Evolutionary conservation across 495 filamentous ascomycete genomes (phyloP).

Genomic region (Neurospora sp.): DNA sequence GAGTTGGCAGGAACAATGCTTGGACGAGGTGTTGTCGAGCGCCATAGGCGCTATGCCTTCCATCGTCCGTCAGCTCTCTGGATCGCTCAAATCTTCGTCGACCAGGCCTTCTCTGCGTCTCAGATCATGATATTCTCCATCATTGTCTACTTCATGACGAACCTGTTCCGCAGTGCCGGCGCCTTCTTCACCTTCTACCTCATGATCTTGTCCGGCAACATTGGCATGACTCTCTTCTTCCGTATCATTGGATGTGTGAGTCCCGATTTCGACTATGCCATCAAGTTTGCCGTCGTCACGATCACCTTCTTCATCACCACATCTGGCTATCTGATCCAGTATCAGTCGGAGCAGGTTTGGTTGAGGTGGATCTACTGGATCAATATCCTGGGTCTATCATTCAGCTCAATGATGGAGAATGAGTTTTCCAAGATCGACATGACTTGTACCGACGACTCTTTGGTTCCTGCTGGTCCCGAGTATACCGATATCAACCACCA

Average conservation of each 20-base stretch:
- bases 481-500: constrained; percentile 60
- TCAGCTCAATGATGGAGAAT: constrained; percentile 71
- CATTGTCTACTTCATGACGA: constrained; percentile 75
- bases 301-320: constrained; percentile 74
- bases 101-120: constrained; percentile 56
- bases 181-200: constrained; percentile 74
- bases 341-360: constrained; percentile 59
- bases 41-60: constrained; percentile 70
- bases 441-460: constrained; percentile 50
- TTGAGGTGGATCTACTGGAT: constrained; percentile 74
- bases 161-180: constrained; percentile 53
- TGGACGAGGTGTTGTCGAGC: constrained; percentile 65
- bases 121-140: constrained; percentile 62
- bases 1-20: constrained; percentile 64
- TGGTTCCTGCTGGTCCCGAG: constrained; percentile 53
- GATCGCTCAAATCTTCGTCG: constrained; percentile 72
- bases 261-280: constrained; percentile 77
- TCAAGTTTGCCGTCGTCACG: constrained; percentile 65
- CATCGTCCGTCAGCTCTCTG: constrained; percentile 70
- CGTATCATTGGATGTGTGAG: constrained; percentile 67
- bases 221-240: constrained; percentile 74
- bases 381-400: constrained; percentile 65
- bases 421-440: constrained; percentile 59
- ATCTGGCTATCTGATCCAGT: constrained; percentile 72
- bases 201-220: constrained; percentile 57